Conservation (phyloP, 352 stramenopile species). For the Pythium rishiriense region DNA sequence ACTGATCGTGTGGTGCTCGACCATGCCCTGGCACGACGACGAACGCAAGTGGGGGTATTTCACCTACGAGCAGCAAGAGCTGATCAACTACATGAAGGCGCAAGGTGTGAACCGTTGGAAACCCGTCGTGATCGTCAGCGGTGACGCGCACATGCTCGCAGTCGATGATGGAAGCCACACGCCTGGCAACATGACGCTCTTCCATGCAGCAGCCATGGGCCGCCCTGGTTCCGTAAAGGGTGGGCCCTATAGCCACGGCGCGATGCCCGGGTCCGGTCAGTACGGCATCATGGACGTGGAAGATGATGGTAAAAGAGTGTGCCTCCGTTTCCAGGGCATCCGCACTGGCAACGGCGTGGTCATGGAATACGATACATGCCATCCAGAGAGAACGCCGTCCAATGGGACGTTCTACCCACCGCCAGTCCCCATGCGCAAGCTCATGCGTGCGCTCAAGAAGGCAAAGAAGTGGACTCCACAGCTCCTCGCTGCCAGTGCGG, state of each 20-base stretch:
- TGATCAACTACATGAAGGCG: conserved; percentile 72
- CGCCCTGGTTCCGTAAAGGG: conserved; percentile 83
- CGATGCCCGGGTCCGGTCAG: conserved; percentile 73
- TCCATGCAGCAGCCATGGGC: conserved; percentile 83
- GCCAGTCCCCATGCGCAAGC: conserved; percentile 51
- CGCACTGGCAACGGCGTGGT: conserved; percentile 55
- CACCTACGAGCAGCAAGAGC: conserved; percentile 69
- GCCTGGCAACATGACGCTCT: conserved; percentile 69
- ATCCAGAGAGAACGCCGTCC: conserved; percentile 62
- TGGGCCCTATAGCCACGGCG: conserved; percentile 85
- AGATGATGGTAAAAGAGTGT: conserved; percentile 67
- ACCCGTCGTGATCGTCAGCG: conserved; percentile 80
- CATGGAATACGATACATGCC: conserved; percentile 76
- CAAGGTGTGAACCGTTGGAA: conserved; percentile 69
- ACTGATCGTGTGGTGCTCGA: conserved; percentile 85
- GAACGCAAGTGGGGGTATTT: conserved; percentile 90
- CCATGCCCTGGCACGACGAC: conserved; percentile 88
- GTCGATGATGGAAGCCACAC: conserved; percentile 79
- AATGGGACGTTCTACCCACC: conserved; percentile 61
- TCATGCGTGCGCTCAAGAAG: conserved; percentile 67
- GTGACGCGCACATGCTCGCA: conserved; percentile 89
- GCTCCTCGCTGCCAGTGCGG: background rate
- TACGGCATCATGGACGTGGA: conserved; percentile 83
- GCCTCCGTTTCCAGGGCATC: conserved; percentile 70
- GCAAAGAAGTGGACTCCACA: conserved; percentile 15